Base-by-base conservation (phyloP, 176 grass and related monocot species). In the Triticum turgidum region DNA sequence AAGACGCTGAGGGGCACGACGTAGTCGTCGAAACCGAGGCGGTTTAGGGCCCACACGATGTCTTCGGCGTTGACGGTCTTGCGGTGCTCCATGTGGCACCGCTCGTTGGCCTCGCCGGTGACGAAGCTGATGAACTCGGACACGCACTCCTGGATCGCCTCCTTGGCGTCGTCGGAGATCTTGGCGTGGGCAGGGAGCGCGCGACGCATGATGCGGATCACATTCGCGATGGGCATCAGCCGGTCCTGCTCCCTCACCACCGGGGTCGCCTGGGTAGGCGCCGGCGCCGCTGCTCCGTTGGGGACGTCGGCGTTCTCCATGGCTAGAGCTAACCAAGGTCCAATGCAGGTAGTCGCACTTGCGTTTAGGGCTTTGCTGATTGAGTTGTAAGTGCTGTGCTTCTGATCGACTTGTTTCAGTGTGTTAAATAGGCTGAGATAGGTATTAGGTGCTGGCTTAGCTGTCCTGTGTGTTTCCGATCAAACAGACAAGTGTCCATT, bases 101-200 rank as follows among this genome's bases (percentile, higher is more conserved):
- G 72, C 9, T 94, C 90, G 72, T 97, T 97, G 38, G 94, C 92
- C 90, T 97, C 92, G 5, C 88, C 69, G 4, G 94, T 97, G 49
- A 97, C 49, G 76, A 97, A 97, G 86, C 90, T 92, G 82, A 97
- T 97, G 80, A 94, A 94, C 83, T 94, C 94, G 0, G 94, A 94
- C 18, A 97, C 92, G 49, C 94, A 97, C 86, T 97, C 92, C 83
- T 92, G 92, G 62, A 92, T 87, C 65, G 87, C 41, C 49, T 90
- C 92, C 86, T 92, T 97, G n/a, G 94, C 86, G 42, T 97, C 94
- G 29, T 92, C 92, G 22, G 92, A 85, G 80, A 94, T 89, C 88
- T 97, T 97, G 38, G 94, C 92, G 24, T 97, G 86, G 3, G 73
- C 21, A 12, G 94, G 94, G 1, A 97, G 92, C 47, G 80, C 83